phyloP scores from a whole-genome alignment of 2,329 filamentous ascomycete species.

The Trichoderma gracile region DNA sequence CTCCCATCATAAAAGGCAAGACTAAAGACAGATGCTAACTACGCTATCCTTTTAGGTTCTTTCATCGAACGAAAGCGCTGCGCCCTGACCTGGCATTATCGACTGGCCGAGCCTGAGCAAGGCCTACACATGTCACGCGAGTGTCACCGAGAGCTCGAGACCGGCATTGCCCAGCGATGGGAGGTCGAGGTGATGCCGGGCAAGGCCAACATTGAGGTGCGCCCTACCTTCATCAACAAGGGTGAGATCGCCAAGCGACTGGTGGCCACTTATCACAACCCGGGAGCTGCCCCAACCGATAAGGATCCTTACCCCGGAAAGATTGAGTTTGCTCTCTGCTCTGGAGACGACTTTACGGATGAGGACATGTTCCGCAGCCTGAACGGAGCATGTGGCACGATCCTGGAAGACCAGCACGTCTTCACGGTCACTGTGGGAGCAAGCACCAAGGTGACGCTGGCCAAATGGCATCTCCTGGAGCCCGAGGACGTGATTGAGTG shows the following conservation, averaged over 20 bases:
- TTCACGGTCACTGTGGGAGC: constrained; percentile 92
- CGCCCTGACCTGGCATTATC: constrained; percentile 96
- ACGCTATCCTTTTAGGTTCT: constrained; percentile 59
- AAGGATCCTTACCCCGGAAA: constrained; percentile 49
- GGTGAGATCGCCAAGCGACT: constrained; percentile 89
- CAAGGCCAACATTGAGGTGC: constrained; percentile 94
- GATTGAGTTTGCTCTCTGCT: constrained; percentile 84
- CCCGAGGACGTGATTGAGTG: constrained; percentile 82
- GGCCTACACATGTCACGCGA: constrained; percentile 77
- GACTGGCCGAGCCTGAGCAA: constrained; percentile 82
- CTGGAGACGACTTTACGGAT: constrained; percentile 95
- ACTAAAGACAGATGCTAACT: constrained; percentile 2
- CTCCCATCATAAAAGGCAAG: not conserved
- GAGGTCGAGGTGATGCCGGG: constrained; percentile 96
- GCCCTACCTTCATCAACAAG: constrained; percentile 98
- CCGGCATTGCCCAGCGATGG: constrained; percentile 73
- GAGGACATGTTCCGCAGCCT: constrained; percentile 95
- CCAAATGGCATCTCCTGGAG: constrained; percentile 86
- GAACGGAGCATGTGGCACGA: constrained; percentile 57
- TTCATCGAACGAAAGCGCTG: constrained; percentile 95
- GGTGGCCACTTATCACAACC: constrained; percentile 68
- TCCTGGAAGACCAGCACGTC: constrained; percentile 61
- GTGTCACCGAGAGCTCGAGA: constrained; percentile 79
- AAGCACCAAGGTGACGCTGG: constrained; percentile 87
- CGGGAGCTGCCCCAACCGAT: constrained; percentile 47